Percentiles rank a stretch among this genome's conserved stretches.
phyloP scores from a whole-genome alignment of 352 stramenopile species.

The Phytopythium delawarense region DNA sequence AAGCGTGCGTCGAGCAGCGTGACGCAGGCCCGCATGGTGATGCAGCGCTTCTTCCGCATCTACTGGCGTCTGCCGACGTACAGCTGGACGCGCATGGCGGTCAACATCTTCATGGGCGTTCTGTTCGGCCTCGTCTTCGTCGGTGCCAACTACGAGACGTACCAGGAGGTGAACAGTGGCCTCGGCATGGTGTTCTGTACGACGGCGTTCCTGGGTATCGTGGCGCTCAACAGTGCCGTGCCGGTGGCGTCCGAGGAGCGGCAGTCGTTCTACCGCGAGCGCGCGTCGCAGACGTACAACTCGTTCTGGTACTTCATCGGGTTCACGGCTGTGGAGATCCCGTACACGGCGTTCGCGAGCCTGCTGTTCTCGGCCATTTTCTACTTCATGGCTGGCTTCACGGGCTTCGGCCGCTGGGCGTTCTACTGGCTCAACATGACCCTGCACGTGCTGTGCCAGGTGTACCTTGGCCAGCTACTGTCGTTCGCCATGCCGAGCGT shows the following conservation, averaged over 20 bases:
- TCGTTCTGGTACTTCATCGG: constrained; percentile 72
- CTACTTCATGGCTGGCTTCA: constrained; percentile 28
- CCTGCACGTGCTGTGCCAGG: constrained; percentile 31
- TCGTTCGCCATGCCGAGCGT: constrained; percentile 31
- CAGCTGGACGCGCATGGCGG: constrained; percentile 60
- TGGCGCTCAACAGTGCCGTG: constrained; percentile 64
- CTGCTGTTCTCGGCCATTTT: constrained; percentile 34
- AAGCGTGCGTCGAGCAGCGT: constrained; percentile 25
- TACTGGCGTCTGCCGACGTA: constrained; percentile 82
- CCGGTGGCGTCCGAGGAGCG: constrained; percentile 72
- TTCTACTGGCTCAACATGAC: constrained; percentile 35
- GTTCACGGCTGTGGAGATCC: constrained; percentile 69
- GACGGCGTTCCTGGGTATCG: constrained; percentile 72
- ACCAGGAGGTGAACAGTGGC: constrained; percentile 31
- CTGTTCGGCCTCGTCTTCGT: constrained; percentile 58
- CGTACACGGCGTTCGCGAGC: constrained; percentile 27
- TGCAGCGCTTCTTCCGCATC: constrained; percentile 50
- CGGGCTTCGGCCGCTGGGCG: constrained; percentile 10
- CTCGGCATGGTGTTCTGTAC: constrained; percentile 80
- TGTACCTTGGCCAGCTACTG: constrained; percentile 33
- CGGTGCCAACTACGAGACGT: constrained; percentile 27
- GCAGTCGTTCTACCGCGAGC: constrained; percentile 85
- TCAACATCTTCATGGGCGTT: constrained; percentile 36
- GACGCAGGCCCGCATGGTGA: constrained; percentile 29
- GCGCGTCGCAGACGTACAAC: constrained; percentile 87